Base-by-base conservation (phyloP, 2,329 filamentous ascomycete species). In the Lasiodiplodia theobromae region DNA sequence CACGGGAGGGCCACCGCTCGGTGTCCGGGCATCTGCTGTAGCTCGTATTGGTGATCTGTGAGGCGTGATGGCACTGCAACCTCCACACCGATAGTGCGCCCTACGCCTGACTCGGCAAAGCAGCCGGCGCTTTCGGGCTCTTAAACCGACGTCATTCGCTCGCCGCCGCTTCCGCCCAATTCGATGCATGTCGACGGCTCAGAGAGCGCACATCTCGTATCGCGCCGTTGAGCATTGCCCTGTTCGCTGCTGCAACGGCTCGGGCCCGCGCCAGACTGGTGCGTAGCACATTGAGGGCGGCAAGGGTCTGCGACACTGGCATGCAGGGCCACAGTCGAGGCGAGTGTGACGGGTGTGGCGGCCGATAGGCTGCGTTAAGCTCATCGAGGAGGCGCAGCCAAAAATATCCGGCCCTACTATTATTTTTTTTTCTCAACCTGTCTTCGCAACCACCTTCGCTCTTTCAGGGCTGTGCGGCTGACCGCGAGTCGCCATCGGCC, bases 271-370 rank as follows among this genome's bases (percentile, higher is more conserved):
- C 56, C 56, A n/a, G n/a, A 60, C 18, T 40, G 54, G 54, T 40
- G 18, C 31, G 34, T 31, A 57, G 31, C n/a, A 44, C 23, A 21
- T 8, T 31, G 54, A 34, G 58, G 58, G 58, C 58, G 49, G 31
- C 62, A 53, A 12, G 49, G 47, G 51, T 56, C 63, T 66, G 63
- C 28, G n/a, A 66, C 63, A 66, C 16, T 64, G 14, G 49, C 63
- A 66, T 44, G 51, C 51, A 54, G 63, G 63, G 47, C 62, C 16
- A 52, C n/a, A 31, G 47, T 21, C 47, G 47, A 54, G 31, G 34
- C 37, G 63, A 64, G 47, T n/a, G 63, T 56, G 63, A 66, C 63
- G 63, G 63, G 52, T 54, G 63, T 66, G 63, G 63, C 63, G 63
- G 63, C 62, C 44, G 25, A 62, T 65, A 51, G 63, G 63, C 49